Base-by-base conservation (phyloP, 2,329 filamentous ascomycete genomes). In the Aspergillus ochraceus region DNA sequence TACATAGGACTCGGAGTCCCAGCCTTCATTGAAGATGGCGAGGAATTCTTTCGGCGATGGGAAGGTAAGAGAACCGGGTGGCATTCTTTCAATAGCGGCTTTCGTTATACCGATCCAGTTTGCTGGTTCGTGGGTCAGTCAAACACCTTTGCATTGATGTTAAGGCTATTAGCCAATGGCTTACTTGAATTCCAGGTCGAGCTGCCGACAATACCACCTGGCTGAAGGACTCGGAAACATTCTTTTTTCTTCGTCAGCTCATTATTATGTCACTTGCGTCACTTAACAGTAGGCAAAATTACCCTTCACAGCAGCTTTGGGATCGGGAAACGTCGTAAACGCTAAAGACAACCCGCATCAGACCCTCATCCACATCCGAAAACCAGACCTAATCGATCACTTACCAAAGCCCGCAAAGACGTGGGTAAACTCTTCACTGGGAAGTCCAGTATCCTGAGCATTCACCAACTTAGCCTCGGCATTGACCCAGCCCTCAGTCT, bases 401-500 rank as follows among this genome's bases (percentile, higher is more conserved):
- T 52, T 49, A 74, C 77, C 81, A 58, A 84, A 78, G n/a, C 77
- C 78, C 42, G 81, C 68, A 10, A 80, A 77, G 29, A 82, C 67
- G 64, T 84, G 80, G 1, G 74, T 79, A 61, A 79, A 82, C 0
- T 74, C 72, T 14, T 65, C 67, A 1, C 74, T 74, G 0, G 74
- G 68, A 6, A 83, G 70, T 2, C 60, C 59, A 12, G 80, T 81
- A 26, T 80, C 80, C 71, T 78, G 80, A 0, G 81, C 82, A 70
- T 86, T 80, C 36, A 82, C 61, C 5, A 77, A 67, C 45, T 73
- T 75, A 0, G 77, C 75, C 62, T 81, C 76, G 0, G 77, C 72
- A 54, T 81, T 81, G 2, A 75, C 66, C 83, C 83, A 86, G 1
- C 71, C 73, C 53, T 83, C 77, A 0, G 63, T 66, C 12, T 68